These are phyloP conservation scores for Hemileccinum rubropunctum DNA, from an alignment of 768 basidiomycete genomes.

Conservation along the genomic window DNA sequence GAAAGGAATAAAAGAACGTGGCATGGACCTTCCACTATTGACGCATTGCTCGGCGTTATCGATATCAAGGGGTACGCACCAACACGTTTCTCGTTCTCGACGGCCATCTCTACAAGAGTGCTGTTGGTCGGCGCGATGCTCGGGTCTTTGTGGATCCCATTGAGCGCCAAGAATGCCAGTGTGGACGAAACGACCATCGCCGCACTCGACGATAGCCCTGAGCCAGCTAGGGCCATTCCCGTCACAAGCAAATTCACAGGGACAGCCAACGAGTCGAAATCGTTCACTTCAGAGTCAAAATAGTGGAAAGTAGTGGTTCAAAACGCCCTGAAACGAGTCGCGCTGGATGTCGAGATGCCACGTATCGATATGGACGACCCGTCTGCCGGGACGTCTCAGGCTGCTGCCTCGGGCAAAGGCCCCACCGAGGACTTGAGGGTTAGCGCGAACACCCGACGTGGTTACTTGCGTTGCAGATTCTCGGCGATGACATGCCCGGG, in stretches of 20 bases:
- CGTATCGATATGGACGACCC: slow-evolving; percentile 40
- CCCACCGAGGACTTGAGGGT: slow-evolving; percentile 28
- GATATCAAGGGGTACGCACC: slow-evolving; percentile 36
- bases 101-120: slow-evolving; percentile 71
- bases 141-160: slow-evolving; percentile 51
- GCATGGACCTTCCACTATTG: slow-evolving; percentile 72
- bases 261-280: slow-evolving; percentile 38
- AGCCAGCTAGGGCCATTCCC: slow-evolving; percentile 83
- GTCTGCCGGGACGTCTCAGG: slow-evolving; percentile 30
- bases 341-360: slow-evolving; percentile 71
- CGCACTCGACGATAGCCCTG: slow-evolving; percentile 83
- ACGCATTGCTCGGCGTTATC: slow-evolving; percentile 41
- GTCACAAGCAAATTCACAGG: slow-evolving; percentile 75
- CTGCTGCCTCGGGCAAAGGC: slow-evolving; percentile 27
- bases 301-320: slow-evolving; percentile 65
- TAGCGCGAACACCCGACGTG: slow-evolving; percentile 57
- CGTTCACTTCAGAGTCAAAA: slow-evolving; percentile 30
- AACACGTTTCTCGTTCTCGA: slow-evolving; percentile 83
- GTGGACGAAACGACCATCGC: slow-evolving; percentile 91
- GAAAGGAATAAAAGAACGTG: neutral
- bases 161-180: slow-evolving; percentile 74
- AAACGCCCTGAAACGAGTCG: slow-evolving; percentile 49
- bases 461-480: slow-evolving; percentile 61
- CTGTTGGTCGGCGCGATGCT: slow-evolving; percentile 47
- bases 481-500: slow-evolving; percentile 60